Conservation (phyloP, 1,284 basidiomycete genomes). For the Fomitiporia mediterranea region DNA sequence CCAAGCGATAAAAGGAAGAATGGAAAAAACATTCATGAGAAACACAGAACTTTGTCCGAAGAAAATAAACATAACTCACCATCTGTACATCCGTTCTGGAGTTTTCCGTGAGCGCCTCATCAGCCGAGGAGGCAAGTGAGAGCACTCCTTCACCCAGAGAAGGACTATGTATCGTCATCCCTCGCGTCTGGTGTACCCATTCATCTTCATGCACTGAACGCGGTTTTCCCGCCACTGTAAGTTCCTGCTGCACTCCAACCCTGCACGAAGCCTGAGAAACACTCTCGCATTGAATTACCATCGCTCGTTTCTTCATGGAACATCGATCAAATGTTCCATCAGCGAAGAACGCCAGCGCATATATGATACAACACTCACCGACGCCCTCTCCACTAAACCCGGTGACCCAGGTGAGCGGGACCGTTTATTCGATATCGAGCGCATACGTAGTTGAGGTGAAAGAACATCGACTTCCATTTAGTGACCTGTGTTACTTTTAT, state of each 20-base stretch:
- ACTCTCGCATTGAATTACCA: slow-evolving; percentile 4
- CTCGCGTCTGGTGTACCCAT: slow-evolving; percentile 17
- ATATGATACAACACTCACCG: slow-evolving; percentile 9
- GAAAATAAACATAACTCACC: slow-evolving; percentile 3
- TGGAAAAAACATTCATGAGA: not conserved
- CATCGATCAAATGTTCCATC: slow-evolving; percentile 14
- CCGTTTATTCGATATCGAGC: slow-evolving; percentile 42
- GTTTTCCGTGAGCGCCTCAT: not conserved
- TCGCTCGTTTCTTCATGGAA: slow-evolving; percentile 6
- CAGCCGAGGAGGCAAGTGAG: not conserved
- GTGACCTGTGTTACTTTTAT: too few species aligned
- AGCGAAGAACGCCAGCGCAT: not conserved
- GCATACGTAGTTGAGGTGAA: slow-evolving; percentile 35
- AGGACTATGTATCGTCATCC: slow-evolving; percentile 14
- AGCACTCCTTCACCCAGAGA: slow-evolving; percentile 3
- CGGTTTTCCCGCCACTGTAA: not conserved
- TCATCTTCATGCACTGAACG: slow-evolving; percentile 9
- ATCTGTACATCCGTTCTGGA: slow-evolving; percentile 6
- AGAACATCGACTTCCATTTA: slow-evolving; percentile 55
- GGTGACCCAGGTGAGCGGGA: slow-evolving; percentile 47
- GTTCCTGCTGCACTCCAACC: not conserved
- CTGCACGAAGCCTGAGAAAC: not conserved
- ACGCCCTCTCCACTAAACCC: slow-evolving; percentile 24
- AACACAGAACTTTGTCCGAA: not conserved
- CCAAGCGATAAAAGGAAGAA: too few species aligned